Base-by-base conservation (phyloP, 441 rosid species). In the Breynia disticha region DNA sequence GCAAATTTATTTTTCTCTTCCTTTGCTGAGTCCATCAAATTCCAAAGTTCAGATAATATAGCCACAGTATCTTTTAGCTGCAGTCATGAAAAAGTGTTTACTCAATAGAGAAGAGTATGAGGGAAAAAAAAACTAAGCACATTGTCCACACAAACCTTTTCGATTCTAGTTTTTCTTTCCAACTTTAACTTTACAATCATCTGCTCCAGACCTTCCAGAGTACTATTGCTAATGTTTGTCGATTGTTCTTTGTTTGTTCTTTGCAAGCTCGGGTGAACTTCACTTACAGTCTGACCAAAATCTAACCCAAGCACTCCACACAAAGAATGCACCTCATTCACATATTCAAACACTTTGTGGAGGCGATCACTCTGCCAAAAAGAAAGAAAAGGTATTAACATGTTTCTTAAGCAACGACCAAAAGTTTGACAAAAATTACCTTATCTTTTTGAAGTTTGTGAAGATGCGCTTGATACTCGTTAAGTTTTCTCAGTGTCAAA, bases 241-340 rank as follows among this genome's bases (percentile, higher is more conserved):
- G 89, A 80, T 46, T 87, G 95, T 61, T 82, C 99, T 13, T 69
- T 76, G 64, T 69, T 74, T 32, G 78, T 60, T 44, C 83, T 77
- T 32, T 80, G 79, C 70, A 94, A 81, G 68, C 97, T 94, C 18
- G 99, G 99, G 72, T 94, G 94, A 67, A 94, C 95, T 41, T 83
- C 90, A 9, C 87, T 76, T 50, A 94, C 94, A 1, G 83, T 79
- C 68, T 79, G 85, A 41, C 81, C 74, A 64, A 94, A 94, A 67
- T 89, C 96, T 66, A 83, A 61, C 48, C 95, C 96, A 21, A 94
- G 81, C 59, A 94, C 87, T 52, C 95, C 86, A 63, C 96, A 89
- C 0, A 89, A 79, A 28, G 80, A 63, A 66, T 94, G 99, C 48
- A 82, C 97, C 74, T 89, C 96, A 41, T 94, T 89, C 51, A 89